Percentiles rank a stretch among this genome's conserved stretches.
Conservation (phyloP, 2,329 filamentous ascomycete genomes). For the Botrytis porri region DNA sequence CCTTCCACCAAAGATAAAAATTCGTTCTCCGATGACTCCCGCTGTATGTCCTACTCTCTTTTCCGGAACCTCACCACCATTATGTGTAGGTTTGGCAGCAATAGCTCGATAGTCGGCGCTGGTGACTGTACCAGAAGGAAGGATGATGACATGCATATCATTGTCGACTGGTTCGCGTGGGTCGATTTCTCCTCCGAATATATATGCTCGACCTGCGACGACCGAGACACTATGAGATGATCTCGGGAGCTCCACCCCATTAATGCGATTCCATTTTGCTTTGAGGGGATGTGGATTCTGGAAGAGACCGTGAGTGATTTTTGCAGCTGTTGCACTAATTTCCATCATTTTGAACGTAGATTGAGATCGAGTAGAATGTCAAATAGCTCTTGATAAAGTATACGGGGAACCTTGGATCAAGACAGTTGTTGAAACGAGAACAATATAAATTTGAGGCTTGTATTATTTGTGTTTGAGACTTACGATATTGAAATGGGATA, state of each 20-base stretch:
- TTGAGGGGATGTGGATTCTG: constrained; percentile 41
- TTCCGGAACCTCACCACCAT: constrained; percentile 52
- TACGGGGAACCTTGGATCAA: background rate
- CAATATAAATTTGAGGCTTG: background rate
- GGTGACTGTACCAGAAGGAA: constrained; percentile 56
- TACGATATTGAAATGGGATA: background rate
- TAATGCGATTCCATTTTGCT: constrained; percentile 60
- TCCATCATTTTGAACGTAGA: constrained; percentile 33
- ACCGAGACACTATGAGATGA: constrained; percentile 72
- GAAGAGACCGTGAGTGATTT: constrained; percentile 31
- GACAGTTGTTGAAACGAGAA: background rate
- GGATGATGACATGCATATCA: constrained; percentile 62
- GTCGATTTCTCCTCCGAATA: constrained; percentile 74
- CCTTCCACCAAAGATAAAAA: constrained; percentile 81
- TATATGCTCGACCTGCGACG: constrained; percentile 55
- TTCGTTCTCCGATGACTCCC: constrained; percentile 62
- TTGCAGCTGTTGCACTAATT: constrained; percentile 28
- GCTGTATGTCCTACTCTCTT: constrained; percentile 73
- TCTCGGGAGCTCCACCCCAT: constrained; percentile 56
- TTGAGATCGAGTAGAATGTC: background rate
- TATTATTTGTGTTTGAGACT: no score
- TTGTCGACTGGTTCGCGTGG: constrained; percentile 69
- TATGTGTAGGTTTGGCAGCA: constrained; percentile 46
- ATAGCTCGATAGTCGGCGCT: constrained; percentile 57
- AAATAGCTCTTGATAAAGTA: background rate